Evolutionary conservation across 2,329 filamentous ascomycete genomes (phyloP).

Genomic region (Fusarium sp.): DNA sequence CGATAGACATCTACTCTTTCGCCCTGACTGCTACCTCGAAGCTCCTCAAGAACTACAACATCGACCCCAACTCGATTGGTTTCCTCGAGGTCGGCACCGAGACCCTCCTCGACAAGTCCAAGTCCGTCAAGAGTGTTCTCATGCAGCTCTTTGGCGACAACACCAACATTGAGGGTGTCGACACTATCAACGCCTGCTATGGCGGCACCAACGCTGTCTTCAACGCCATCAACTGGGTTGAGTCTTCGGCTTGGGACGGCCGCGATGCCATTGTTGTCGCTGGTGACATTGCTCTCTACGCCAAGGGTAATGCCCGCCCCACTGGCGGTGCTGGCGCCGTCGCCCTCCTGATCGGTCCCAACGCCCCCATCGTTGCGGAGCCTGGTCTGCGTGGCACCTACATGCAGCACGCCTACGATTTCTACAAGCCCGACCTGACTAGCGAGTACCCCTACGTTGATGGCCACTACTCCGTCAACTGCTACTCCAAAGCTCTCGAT

Average conservation of each 20-base stretch:
- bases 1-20: constrained; percentile 85
- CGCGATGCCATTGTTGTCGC: constrained; percentile 82
- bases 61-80: constrained; percentile 81
- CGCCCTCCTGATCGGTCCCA: constrained; percentile 80
- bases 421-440: constrained; percentile 89
- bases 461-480: constrained; percentile 83
- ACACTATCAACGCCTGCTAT: constrained; percentile 88
- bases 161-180: constrained; percentile 84
- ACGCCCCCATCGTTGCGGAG: constrained; percentile 81
- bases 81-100: constrained; percentile 87
- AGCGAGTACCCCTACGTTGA: constrained; percentile 90
- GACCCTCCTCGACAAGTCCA: constrained; percentile 88
- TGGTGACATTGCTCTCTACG: constrained; percentile 86
- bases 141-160: constrained; percentile 90
- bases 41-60: constrained; percentile 83
- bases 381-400: constrained; percentile 82
- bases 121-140: constrained; percentile 88
- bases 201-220: constrained; percentile 86
- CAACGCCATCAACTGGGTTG: constrained; percentile 86
- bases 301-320: constrained; percentile 83
- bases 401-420: constrained; percentile 88
- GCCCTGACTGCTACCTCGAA: constrained; percentile 81
- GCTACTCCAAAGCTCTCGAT: constrained; percentile 84
- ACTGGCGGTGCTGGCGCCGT: constrained; percentile 84
- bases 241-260: constrained; percentile 88